Base-by-base conservation (phyloP, 2,329 filamentous ascomycete species). In the Claviceps fusiformis region DNA sequence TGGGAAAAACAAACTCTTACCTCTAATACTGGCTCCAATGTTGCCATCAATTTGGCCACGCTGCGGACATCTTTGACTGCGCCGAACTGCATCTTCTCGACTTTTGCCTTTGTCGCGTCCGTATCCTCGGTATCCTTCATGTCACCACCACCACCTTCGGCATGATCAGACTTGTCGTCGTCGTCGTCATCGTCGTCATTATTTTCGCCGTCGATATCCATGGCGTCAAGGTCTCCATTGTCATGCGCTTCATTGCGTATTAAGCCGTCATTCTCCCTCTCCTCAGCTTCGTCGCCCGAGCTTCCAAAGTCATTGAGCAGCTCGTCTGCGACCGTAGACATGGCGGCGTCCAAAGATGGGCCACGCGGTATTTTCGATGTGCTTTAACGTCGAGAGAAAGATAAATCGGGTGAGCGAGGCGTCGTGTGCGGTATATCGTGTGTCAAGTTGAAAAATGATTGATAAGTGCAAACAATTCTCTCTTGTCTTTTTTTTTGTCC, bases 291-390 rank as follows among this genome's bases (percentile, higher is more conserved):
- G 53, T 89, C 89, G 53, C 84, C 89, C 6, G 84, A 88, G 65
- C 66, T 70, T 9, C 67, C 70, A 56, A 72, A 71, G 55, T 95
- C 89, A 65, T 93, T 88, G 62, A 97, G 78, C 11, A 98, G 80
- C 68, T 97, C 92, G 65, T 97, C 91, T 59, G 89, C 92, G 59
- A 95, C 79, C 48, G 89, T 95, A 68, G 92, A 89, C 90, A 96
- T 95, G 53, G 58, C 70, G 59, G 56, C 48, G 50, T 19, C 15
- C 17, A 9, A 10, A 53, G 3, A 5, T 57, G 57, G 17, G 19
- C 17, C 41, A n/a, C 41, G 29, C 37, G 11, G 15, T 41, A 17
- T 17, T 41, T 41, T 41, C 7, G 37, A 15, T 41, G 37, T 17
- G 4, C 37, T 4, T 17, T 3, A 17, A 41, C 37, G 11, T 41